Percentiles rank a stretch among this genome's conserved stretches.
Evolutionary conservation across 176 grass and related monocot species (phyloP).

Genomic region (Raddia distichophylla): DNA sequence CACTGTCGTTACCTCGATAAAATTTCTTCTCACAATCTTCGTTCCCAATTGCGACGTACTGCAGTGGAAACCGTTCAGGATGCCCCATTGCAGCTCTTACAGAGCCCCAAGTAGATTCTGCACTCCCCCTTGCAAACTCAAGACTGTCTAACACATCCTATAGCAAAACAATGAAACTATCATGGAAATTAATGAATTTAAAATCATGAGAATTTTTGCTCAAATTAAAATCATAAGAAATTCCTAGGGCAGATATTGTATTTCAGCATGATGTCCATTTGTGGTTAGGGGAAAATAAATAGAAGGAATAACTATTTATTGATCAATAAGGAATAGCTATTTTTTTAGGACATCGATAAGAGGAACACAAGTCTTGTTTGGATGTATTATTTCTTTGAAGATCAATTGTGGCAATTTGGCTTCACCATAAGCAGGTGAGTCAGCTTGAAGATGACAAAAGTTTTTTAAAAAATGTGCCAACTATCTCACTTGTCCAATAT

Average conservation of each 20-base stretch:
- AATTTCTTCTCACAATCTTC: conserved; percentile 82
- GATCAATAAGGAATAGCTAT: no score
- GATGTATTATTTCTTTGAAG: no score
- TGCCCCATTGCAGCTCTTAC: conserved; percentile 92
- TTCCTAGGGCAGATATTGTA: not conserved
- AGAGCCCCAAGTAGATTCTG: conserved; percentile 85
- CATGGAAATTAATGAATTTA: not conserved
- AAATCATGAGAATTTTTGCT: not conserved
- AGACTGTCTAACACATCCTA: conserved; percentile 90
- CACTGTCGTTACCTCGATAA: conserved; percentile 53
- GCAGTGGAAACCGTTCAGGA: conserved; percentile 81
- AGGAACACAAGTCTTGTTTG: no score
- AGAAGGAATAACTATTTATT: not conserved
- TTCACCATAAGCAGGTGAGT: no score
- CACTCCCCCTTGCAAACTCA: conserved; percentile 87
- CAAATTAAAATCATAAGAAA: not conserved
- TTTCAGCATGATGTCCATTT: not conserved
- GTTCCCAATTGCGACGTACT: conserved; percentile 92
- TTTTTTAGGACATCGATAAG: no score
- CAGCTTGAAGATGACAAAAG: no score
- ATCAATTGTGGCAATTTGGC: no score
- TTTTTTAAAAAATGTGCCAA: no score
- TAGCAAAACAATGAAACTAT: not conserved
- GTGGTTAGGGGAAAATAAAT: not conserved
- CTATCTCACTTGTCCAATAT: no score